Conservation (phyloP, 2,329 filamentous ascomycete genomes). For the Parastagonospora nodorum region DNA sequence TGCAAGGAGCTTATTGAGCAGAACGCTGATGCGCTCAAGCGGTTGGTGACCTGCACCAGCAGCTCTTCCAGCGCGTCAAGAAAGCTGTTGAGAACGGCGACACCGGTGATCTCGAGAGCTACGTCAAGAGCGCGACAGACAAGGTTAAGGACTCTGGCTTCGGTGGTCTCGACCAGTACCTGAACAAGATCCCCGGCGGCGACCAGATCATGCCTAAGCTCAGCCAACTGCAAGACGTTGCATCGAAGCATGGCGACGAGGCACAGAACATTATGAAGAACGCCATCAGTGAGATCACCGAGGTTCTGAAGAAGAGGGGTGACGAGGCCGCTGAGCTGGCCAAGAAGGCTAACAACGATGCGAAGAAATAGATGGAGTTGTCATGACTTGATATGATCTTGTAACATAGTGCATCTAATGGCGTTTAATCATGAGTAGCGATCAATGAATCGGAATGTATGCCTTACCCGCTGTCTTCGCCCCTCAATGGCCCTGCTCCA, state of each 20-base stretch:
- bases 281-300: slow-evolving; percentile 48
- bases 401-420: slow-evolving; percentile 3
- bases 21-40: slow-evolving; percentile 71
- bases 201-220: slow-evolving; percentile 69
- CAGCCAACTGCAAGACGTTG: slow-evolving; percentile 66
- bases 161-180: slow-evolving; percentile 63
- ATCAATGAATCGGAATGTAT: neutral
- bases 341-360: slow-evolving; percentile 42
- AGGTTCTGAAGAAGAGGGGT: slow-evolving; percentile 42
- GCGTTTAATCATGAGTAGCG: slow-evolving; percentile 1
- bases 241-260: slow-evolving; percentile 70
- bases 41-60: slow-evolving; percentile 66
- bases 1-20: slow-evolving; percentile 74
- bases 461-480: no score
- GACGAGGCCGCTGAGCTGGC: slow-evolving; percentile 39
- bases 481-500: neutral
- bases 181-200: slow-evolving; percentile 69
- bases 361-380: slow-evolving; percentile 33
- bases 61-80: slow-evolving; percentile 68
- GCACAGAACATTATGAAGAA: slow-evolving; percentile 72
- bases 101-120: slow-evolving; percentile 63
- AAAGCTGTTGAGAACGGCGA: slow-evolving; percentile 66
- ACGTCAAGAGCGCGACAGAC: slow-evolving; percentile 63
- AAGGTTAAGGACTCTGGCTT: slow-evolving; percentile 62
- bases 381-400: slow-evolving; percentile 1